These are phyloP conservation scores for Apiosordaria backusii DNA, from an alignment of 495 filamentous ascomycete species.

Conservation along the genomic window DNA sequence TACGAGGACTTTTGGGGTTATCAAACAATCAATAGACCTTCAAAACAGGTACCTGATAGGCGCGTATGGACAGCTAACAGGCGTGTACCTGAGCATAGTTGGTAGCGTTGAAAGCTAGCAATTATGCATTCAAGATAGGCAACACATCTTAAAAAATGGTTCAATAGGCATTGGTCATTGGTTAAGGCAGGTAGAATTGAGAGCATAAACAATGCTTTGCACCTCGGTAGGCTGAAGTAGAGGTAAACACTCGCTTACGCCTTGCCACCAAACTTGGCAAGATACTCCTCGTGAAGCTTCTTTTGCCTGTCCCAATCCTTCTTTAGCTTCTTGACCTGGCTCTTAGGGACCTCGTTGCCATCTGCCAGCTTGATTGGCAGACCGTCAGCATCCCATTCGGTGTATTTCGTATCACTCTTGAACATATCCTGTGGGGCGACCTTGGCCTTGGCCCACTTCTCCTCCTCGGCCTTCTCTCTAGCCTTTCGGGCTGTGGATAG, in stretches of 20 bases:
- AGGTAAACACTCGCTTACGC: neutral
- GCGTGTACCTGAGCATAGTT: too few species aligned
- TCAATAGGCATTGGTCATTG: too few species aligned
- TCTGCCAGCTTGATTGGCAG: constrained; percentile 71
- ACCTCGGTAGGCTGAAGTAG: neutral
- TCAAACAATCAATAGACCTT: too few species aligned
- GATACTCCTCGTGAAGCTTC: constrained; percentile 69
- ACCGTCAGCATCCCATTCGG: constrained; percentile 82
- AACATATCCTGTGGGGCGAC: constrained; percentile 67
- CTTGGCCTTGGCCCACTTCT: constrained; percentile 68
- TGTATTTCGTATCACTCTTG: constrained; percentile 64
- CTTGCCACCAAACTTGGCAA: constrained; percentile 25
- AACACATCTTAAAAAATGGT: too few species aligned
- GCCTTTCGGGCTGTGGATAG: constrained; percentile 40
- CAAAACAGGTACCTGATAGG: too few species aligned
- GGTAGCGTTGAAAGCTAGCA: too few species aligned
- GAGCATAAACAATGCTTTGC: neutral
- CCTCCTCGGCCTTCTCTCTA: constrained; percentile 48
- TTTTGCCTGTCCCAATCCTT: constrained; percentile 94
- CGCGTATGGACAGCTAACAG: too few species aligned
- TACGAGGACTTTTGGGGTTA: too few species aligned
- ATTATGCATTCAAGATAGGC: too few species aligned
- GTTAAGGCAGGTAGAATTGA: neutral
- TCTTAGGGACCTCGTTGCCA: constrained; percentile 81
- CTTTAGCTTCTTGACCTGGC: constrained; percentile 71